A percentile compares a stretch with the other conserved stretches of the same genome.
Conservation (phyloP, 345 rosid genomes). For the Corymbia maculata region DNA sequence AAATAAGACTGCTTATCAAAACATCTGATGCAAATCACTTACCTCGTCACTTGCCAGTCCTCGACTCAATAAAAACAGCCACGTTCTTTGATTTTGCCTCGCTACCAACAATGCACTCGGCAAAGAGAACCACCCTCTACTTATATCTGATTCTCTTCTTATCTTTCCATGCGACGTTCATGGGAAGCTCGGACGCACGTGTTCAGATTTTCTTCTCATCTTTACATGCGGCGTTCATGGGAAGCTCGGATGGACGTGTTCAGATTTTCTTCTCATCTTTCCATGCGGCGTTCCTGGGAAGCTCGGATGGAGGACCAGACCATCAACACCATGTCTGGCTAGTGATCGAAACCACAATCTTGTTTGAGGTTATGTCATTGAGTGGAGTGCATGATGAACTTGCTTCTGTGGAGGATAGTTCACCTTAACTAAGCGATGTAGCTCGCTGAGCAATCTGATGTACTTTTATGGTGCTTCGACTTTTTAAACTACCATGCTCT, state of each 20-base stretch:
- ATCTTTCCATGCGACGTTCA: neutral
- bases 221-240: neutral
- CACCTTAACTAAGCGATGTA: neutral
- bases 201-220: neutral
- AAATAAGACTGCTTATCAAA: too few relatives aligned
- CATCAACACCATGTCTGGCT: too few relatives aligned
- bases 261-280: neutral
- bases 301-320: neutral
- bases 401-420: neutral
- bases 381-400: neutral
- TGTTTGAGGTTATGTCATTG: neutral
- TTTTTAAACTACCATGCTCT: neutral
- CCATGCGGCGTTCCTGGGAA: neutral
- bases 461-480: neutral
- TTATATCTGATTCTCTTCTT: neutral
- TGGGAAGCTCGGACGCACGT: neutral
- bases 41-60: neutral
- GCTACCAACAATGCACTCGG: neutral
- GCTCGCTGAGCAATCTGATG: neutral
- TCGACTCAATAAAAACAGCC: neutral
- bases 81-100: neutral
- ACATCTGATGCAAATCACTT: neutral
- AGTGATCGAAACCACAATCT: neutral
- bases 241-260: neutral
- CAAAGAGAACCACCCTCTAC: neutral